Base-by-base conservation (phyloP, 352 stramenopile genomes). In the Globisporangium acanthophoron region DNA sequence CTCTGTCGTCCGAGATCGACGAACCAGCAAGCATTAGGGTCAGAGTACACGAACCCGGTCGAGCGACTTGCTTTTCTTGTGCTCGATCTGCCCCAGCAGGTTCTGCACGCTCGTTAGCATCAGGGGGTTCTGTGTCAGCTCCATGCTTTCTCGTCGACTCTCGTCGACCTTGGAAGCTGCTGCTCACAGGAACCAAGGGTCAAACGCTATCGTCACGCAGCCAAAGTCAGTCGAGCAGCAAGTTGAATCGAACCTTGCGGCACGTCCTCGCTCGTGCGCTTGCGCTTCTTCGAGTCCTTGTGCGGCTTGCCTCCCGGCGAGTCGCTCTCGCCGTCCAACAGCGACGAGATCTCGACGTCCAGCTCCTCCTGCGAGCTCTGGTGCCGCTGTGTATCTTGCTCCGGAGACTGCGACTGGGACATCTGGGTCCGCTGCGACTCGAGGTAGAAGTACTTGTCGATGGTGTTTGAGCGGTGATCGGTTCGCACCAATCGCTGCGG, bases 391-490 rank as follows among this genome's bases (percentile, higher is more conserved):
- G 65, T 69, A 27, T 41, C 53, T 54, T 49, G 58, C 9, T 60
- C 65, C 21, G 45, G 59, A 18, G 53, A 33, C 6, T 54, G 43
- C 44, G 71, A 68, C 60, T 74, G 68, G 27, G 67, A 74, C 7
- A 58, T 18, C 20, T 86, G 74, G 20, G 74, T 88, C 55, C 71
- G 75, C 56, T 94, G 85, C 0, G 83, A 94, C 8, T 88, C 73
- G 11, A 93, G 68, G 62, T 90, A 90, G 52, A 70, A 88, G 60
- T 86, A 95, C 56, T 89, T 92, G 65, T 93, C 85, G 20, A 95
- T 93, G n/a, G 81, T 92, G 63, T 80, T 93, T 5, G 84, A 86
- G 20, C 82, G 80, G 62, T 90, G 77, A 43, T 95, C 85, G 1
- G 85, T 95, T 59, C 85, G 78, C 21, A 95, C 85, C 31, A 95